Conservation (phyloP, 371 early-diverging fungal species). For the Nematocida sp. region DNA sequence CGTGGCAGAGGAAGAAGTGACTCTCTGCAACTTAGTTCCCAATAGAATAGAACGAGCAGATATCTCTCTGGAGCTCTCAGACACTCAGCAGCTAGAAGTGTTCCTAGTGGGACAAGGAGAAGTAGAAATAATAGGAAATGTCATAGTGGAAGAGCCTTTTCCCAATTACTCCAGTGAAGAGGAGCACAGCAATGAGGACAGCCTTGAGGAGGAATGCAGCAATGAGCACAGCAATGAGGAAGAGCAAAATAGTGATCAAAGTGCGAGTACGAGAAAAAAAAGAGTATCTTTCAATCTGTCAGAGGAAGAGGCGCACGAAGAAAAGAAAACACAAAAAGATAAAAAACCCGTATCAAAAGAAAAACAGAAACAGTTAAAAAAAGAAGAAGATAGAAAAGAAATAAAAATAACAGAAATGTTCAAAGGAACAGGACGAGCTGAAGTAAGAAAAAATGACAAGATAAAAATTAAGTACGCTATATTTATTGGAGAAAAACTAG, state of each 20-base stretch:
- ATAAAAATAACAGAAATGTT: slow-evolving; percentile 21
- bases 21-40: slow-evolving; percentile 30
- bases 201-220: background rate
- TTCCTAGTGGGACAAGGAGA: slow-evolving; percentile 47
- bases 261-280: background rate
- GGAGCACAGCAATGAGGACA: background rate
- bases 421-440: slow-evolving; percentile 11
- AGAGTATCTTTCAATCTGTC: background rate
- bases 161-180: background rate
- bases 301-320: background rate
- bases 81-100: slow-evolving; percentile 11
- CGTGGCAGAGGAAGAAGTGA: slow-evolving; percentile 35
- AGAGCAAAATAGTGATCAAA: slow-evolving; percentile 12
- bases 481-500: slow-evolving; percentile 15
- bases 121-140: slow-evolving; percentile 34
- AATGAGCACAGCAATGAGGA: background rate
- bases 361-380: slow-evolving; percentile 13
- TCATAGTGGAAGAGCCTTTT: background rate
- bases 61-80: slow-evolving; percentile 26
- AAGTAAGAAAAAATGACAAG: slow-evolving; percentile 13
- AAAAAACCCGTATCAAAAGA: slow-evolving; percentile 16
- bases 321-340: background rate
- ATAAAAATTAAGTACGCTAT: slow-evolving; percentile 36
- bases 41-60: slow-evolving; percentile 32
- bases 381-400: slow-evolving; percentile 8